These are phyloP conservation scores for Discostella stelligeroides DNA, from an alignment of 108 stramenopile species.

Conservation along the genomic window DNA sequence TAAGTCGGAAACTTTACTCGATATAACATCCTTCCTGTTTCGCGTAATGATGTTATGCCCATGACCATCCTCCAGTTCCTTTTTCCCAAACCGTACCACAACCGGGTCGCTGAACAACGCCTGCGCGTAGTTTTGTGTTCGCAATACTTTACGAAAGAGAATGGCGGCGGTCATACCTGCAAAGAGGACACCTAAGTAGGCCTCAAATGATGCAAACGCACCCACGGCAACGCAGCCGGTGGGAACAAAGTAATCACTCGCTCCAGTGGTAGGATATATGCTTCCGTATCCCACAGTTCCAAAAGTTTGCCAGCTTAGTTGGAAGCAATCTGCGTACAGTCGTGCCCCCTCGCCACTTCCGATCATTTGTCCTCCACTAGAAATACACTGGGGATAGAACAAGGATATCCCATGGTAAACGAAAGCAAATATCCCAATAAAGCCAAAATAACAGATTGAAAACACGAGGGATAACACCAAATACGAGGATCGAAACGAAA, in stretches of 20 bases:
- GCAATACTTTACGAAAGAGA: constrained; percentile 76
- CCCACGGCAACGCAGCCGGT: constrained; percentile 60
- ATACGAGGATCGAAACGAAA: constrained; percentile 31
- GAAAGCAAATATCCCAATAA: constrained; percentile 22
- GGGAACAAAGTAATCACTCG: constrained; percentile 44
- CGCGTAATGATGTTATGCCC: constrained; percentile 15
- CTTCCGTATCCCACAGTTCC: constrained; percentile 70
- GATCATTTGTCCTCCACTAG: constrained; percentile 21
- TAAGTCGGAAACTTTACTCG: constrained; percentile 13
- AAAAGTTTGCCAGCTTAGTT: constrained; percentile 82
- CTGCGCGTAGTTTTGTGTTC: constrained; percentile 71
- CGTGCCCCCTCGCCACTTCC: constrained; percentile 14
- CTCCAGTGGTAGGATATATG: constrained; percentile 65
- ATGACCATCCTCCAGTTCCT: constrained; percentile 44
- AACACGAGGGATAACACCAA: constrained; percentile 24
- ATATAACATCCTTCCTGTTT: not conserved
- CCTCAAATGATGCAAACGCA: constrained; percentile 67
- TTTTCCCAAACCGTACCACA: constrained; percentile 73
- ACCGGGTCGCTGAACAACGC: constrained; percentile 77
- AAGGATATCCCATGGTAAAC: constrained; percentile 7
- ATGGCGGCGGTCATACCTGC: constrained; percentile 80
- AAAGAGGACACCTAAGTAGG: constrained; percentile 73
- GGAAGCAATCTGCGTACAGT: constrained; percentile 65
- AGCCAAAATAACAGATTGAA: constrained; percentile 17
- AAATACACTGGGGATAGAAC: constrained; percentile 22